Conservation (phyloP, 176 grass and related monocot species). For the Dactylis glomerata region DNA sequence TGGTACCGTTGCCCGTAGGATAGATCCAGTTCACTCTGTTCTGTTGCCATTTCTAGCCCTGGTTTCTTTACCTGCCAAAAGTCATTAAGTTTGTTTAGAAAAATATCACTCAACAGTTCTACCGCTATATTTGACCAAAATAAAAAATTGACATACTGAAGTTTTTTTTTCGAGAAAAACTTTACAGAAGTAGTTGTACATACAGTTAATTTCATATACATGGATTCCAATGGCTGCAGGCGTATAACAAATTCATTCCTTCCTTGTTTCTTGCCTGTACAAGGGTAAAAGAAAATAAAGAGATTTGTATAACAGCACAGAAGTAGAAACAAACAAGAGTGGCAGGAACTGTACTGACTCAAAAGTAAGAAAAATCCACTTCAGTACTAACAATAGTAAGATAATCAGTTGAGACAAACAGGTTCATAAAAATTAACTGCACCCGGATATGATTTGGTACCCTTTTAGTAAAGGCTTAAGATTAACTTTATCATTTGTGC, state of each 20-base stretch:
- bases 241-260: conserved; percentile 98
- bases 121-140: not conserved
- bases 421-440: not conserved
- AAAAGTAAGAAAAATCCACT: not conserved
- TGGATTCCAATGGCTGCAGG: conserved; percentile 87
- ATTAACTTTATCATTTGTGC: not conserved
- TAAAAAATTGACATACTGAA: not conserved
- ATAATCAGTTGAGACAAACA: not conserved
- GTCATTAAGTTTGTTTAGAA: not conserved
- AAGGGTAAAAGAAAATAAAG: conserved; percentile 17
- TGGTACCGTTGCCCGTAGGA: conserved; percentile 89
- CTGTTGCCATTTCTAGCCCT: conserved; percentile 90
- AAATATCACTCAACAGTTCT: not conserved
- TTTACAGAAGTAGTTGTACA: conserved; percentile 8
- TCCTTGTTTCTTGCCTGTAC: conserved; percentile 89
- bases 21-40: conserved; percentile 96
- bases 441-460: not conserved
- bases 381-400: not conserved
- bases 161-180: not conserved
- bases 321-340: not conserved
- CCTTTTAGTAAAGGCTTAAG: not conserved
- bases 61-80: conserved; percentile 89
- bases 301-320: not conserved
- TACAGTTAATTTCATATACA: conserved; percentile 99
- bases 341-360: not conserved